Conservation (phyloP, 2,329 filamentous ascomycete species). For the Colletotrichum cereale region DNA sequence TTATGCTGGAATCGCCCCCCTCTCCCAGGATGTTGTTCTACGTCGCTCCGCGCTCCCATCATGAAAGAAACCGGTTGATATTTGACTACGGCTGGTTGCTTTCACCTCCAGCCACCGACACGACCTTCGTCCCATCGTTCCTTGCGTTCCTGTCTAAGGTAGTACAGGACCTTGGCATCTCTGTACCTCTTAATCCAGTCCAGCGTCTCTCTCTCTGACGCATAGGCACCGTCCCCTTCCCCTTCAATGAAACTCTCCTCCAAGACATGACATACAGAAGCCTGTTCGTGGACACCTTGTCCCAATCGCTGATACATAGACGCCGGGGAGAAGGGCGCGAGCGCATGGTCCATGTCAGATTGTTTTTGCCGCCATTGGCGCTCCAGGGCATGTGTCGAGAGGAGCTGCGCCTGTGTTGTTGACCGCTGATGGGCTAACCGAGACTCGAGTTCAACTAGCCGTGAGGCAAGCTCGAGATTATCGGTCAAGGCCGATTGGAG, state of each 20-base stretch:
- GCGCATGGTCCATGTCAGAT: constrained; percentile 85
- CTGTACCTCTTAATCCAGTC: constrained; percentile 89
- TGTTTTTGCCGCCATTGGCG: constrained; percentile 94
- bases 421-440: constrained; percentile 72
- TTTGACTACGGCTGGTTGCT: constrained; percentile 43
- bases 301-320: constrained; percentile 86
- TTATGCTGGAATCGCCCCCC: neutral
- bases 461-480: constrained; percentile 78
- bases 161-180: constrained; percentile 82
- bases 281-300: constrained; percentile 85
- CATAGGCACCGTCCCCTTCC: constrained; percentile 56
- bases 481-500: constrained; percentile 75
- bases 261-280: constrained; percentile 81
- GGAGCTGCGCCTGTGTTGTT: constrained; percentile 81
- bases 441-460: constrained; percentile 71
- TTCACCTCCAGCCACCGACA: constrained; percentile 90
- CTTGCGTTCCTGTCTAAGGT: constrained; percentile 86
- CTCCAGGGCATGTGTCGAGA: constrained; percentile 87
- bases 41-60: neutral
- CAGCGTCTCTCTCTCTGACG: constrained; percentile 82
- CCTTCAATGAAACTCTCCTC: constrained; percentile 93
- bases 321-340: constrained; percentile 87
- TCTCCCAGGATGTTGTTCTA: neutral
- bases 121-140: constrained; percentile 96
- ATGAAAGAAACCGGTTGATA: too few species aligned